Conservation (phyloP, 805 yeast genomes). For the Saccharomycopsis sp. region DNA sequence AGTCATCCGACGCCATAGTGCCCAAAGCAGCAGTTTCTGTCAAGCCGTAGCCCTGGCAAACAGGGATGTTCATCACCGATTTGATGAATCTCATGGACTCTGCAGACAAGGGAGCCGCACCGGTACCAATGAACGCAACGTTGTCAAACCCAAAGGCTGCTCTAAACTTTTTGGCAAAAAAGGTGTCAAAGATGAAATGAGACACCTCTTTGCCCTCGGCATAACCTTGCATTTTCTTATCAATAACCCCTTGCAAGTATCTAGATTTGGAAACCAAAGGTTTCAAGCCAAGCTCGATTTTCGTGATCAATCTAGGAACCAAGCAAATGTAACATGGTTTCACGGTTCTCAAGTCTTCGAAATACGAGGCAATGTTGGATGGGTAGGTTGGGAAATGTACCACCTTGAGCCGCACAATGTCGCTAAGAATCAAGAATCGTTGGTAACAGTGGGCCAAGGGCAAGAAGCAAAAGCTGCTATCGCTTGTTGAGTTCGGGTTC, state of each 20-base stretch:
- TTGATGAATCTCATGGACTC: conserved; percentile 39
- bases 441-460: conserved; percentile 50
- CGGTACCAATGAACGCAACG: conserved; percentile 35
- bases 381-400: conserved; percentile 33
- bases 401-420: conserved; percentile 30
- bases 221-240: conserved; percentile 30
- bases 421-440: conserved; percentile 31
- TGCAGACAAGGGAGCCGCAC: conserved; percentile 32
- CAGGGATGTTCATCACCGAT: conserved; percentile 46
- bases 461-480: conserved; percentile 33
- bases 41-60: conserved; percentile 64
- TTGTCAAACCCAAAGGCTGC: conserved; percentile 42
- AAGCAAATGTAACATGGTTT: conserved; percentile 46
- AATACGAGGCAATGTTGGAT: conserved; percentile 44
- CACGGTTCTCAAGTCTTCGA: conserved; percentile 48
- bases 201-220: conserved; percentile 31
- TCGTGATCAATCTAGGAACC: conserved; percentile 58
- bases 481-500: conserved; percentile 52
- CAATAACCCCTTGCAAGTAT: conserved; percentile 33
- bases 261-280: conserved; percentile 36
- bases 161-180: conserved; percentile 36
- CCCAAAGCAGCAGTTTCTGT: conserved; percentile 65
- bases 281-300: conserved; percentile 53
- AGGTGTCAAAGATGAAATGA: conserved; percentile 30
- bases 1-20: conserved; percentile 35